These are phyloP conservation scores for Taiozyma sp. DNA, from an alignment of 1,139 yeast genomes.

Conservation along the genomic window DNA sequence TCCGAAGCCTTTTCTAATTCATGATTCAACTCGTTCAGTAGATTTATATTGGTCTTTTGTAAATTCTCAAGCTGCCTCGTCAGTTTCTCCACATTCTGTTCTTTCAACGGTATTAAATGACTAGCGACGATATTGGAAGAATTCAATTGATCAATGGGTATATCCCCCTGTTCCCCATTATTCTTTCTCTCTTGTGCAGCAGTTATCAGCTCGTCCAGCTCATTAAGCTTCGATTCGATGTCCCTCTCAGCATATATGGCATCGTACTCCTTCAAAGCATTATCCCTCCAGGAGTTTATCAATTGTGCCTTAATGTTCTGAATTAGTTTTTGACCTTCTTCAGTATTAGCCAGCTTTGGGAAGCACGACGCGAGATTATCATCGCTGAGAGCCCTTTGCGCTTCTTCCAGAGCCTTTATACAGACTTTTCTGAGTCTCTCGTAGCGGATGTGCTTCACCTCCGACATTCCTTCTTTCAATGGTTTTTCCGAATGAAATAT, in stretches of 20 bases:
- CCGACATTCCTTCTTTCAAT: not conserved
- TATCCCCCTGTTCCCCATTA: constrained; percentile 2
- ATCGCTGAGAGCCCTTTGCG: constrained; percentile 54
- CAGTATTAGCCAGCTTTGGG: constrained; percentile 50
- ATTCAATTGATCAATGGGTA: constrained; percentile 28
- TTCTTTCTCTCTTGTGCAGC: constrained; percentile 39
- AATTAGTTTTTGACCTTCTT: constrained; percentile 48
- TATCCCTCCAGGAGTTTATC: constrained; percentile 53
- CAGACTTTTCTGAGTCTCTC: constrained; percentile 52
- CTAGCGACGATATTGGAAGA: constrained; percentile 31
- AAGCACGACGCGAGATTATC: constrained; percentile 64
- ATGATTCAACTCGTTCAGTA: constrained; percentile 25
- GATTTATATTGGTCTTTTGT: constrained; percentile 22
- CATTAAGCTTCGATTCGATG: constrained; percentile 51
- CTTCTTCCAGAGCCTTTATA: constrained; percentile 63
- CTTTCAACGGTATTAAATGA: constrained; percentile 28
- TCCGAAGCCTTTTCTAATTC: constrained; percentile 22
- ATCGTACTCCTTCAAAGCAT: constrained; percentile 59
- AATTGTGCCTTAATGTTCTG: constrained; percentile 60
- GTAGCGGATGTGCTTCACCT: constrained; percentile 37
- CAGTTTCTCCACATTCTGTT: constrained; percentile 25
- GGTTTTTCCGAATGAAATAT: no score
- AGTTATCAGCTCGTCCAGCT: constrained; percentile 60
- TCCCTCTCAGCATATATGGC: constrained; percentile 62
- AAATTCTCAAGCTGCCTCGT: constrained; percentile 25